These are phyloP conservation scores for Zarea fungicola DNA, from an alignment of 2,329 filamentous ascomycete genomes.

Conservation along the genomic window DNA sequence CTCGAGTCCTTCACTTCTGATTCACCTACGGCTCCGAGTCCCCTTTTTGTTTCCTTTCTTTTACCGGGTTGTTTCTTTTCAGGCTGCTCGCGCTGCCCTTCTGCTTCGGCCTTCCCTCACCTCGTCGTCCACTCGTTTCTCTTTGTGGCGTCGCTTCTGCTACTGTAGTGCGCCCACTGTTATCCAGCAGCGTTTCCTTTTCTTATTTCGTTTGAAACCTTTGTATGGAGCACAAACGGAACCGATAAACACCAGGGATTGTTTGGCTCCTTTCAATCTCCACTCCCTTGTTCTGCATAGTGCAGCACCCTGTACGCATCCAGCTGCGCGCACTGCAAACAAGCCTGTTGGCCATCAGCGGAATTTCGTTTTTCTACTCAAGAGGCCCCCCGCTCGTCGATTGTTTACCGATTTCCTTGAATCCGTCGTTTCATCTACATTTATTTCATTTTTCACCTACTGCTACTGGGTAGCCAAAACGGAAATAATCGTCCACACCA, in stretches of 20 bases:
- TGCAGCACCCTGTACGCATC: not conserved
- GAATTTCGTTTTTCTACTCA: not conserved
- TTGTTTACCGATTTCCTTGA: not conserved
- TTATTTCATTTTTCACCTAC: not conserved
- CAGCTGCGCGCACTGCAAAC: not conserved
- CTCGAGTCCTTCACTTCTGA: conserved; percentile 2
- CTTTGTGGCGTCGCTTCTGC: not conserved
- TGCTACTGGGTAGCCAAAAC: not conserved
- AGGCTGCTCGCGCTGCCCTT: not conserved
- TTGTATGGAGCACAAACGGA: not conserved
- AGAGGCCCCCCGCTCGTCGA: not conserved
- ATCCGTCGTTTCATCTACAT: not conserved
- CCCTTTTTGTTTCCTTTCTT: not conserved
- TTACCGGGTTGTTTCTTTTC: not conserved
- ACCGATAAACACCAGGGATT: not conserved
- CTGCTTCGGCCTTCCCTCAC: conserved; percentile 13
- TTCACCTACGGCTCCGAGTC: conserved; percentile 12
- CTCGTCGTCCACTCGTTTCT: conserved; percentile 11
- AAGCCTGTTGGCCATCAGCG: no score
- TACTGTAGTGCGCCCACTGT: not conserved
- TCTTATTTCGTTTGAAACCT: conserved; percentile 6
- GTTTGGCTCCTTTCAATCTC: not conserved
- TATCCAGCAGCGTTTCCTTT: not conserved
- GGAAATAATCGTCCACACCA: conserved; percentile 3
- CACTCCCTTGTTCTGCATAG: conserved; percentile 2